Base-by-base conservation (phyloP, 2,329 filamentous ascomycete species). In the Nigrograna mackinnonii region DNA sequence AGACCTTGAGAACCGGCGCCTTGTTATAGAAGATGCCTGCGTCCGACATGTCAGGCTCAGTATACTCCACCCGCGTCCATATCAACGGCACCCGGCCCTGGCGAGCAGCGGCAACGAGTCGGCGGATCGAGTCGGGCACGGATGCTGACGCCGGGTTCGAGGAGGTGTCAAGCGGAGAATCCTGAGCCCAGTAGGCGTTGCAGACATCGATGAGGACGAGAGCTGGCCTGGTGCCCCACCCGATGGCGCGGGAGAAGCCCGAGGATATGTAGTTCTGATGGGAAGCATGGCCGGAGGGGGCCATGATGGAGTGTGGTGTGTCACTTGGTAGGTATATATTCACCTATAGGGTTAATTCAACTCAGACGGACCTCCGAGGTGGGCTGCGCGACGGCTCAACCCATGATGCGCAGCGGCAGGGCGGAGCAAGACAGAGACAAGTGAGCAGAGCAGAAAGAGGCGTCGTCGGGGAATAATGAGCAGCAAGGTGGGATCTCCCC, bases 161-260 rank as follows among this genome's bases (percentile, higher is more conserved):
- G n/a, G 58, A 58, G 17, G 67, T 64, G 37, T 70, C 65, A n/a
- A 77, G 60, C 3, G 71, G 71, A 26, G 71, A 75, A 3, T 61
- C 65, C 19, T 62, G 50, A 4, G 61, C 64, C 69, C 71, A 77
- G 55, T 76, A 76, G 12, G 72, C 73, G 26, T 66, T 71, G 57
- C 73, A 77, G 30, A 76, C 71, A 50, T 77, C 74, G 55, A 77
- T 67, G 18, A 77, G 53, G 35, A 77, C 54, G 3, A 77, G 62
- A 17, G 68, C 74, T 4, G 73, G 72, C 5, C 57, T 62, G 17
- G 37, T 41, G 26, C 73, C 73, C 73, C 72, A 76, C 46, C 71
- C 72, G 54, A 76, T 71, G 22, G 63, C 68, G 28, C 65, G 59
- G 36, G 65, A 66, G 49, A 69, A 75, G 45, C 71, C 72, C 26